Evolutionary conservation across 1,139 yeast species (phyloP).

Genomic region (Suzukiozyma palmioleophila): DNA sequence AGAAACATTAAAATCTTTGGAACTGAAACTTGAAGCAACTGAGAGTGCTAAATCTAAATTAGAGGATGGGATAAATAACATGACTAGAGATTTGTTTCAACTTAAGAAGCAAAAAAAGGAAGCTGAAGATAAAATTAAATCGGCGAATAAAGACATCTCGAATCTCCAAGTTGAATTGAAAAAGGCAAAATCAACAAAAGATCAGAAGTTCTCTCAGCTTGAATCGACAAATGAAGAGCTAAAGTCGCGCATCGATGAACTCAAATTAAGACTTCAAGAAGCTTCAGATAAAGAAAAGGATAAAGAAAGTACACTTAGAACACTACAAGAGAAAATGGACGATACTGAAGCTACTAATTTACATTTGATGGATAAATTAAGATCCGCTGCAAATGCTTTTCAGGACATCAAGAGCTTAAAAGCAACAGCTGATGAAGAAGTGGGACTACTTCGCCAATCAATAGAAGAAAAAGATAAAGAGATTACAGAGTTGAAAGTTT

Average conservation of each 20-base stretch:
- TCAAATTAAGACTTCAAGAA: conserved; percentile 20
- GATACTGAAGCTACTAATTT: conserved; percentile 33
- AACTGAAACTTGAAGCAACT: conserved; percentile 22
- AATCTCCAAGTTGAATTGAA: conserved; percentile 17
- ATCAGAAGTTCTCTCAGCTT: conserved; percentile 11
- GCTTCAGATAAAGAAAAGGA: conserved; percentile 16
- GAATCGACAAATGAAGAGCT: conserved; percentile 14
- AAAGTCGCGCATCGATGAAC: conserved; percentile 18
- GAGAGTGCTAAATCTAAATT: conserved; percentile 58
- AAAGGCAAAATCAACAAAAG: conserved; percentile 18
- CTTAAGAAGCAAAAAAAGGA: conserved; percentile 58
- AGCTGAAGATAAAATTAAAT: conserved; percentile 40
- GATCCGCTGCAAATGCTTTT: conserved; percentile 43
- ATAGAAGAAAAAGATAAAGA: conserved; percentile 4
- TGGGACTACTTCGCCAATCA: conserved; percentile 5
- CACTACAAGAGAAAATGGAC: conserved; percentile 17
- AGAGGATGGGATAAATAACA: conserved; percentile 85
- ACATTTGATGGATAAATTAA: conserved; percentile 39
- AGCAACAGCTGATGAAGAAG: conserved; percentile 13
- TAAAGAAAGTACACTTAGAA: conserved; percentile 15
- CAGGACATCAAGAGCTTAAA: conserved; percentile 34
- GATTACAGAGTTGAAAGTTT: background rate
- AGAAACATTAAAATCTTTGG: conserved; percentile 23
- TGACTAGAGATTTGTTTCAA: conserved; percentile 77
- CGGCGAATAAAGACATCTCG: conserved; percentile 37